Evolutionary conservation across 352 stramenopile genomes (phyloP), one percentile per base, ranked within the genome.

Genomic region (Phytopythium aichiense): DNA sequence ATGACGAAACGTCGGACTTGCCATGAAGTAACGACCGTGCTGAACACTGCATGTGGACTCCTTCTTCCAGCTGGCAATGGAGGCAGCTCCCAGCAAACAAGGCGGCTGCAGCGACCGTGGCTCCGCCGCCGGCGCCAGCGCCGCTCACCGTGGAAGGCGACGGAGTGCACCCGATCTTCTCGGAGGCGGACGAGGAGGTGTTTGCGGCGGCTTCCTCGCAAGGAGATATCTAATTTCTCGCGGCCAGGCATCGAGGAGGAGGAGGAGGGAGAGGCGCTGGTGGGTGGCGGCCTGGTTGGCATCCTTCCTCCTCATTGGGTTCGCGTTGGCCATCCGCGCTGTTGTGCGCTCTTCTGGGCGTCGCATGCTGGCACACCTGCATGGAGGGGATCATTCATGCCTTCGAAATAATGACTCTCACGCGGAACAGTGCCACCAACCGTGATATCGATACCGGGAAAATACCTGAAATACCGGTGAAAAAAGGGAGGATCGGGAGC

Each of bases 231-330:
- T 96, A 23, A 74, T 96, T 42, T 49, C 67, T 12, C 64, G 71
- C 25, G 73, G 60, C 1, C n/a, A n/a, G n/a, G n/a, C n/a, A 92
- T 84, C 49, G 58, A 69, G 5, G 79, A 95, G 25, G 78, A 92
- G n/a, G n/a, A n/a, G n/a, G n/a, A n/a, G n/a, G n/a, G 51, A n/a
- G n/a, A n/a, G n/a, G 71, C 66, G 0, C 9, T 79, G 30, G 56
- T 94, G n/a, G 66, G 97, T 15, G 79, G 90, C 48, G 91, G 88
- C 23, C 77, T 99, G 7, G 71, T 94, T 1, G 96, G 99, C 67
- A 88, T 99, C 53, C 76, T 99, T n/a, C n/a, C n/a, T n/a, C n/a
- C n/a, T n/a, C 30, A 94, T 98, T 38, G 92, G 92, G 5, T 99
- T 98, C 66, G 84, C 76, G 7, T n/a, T n/a, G n/a, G n/a, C n/a